Evolutionary conservation across 352 stramenopile genomes (phyloP).

Genomic region (Globisporangium paroecandrum): DNA sequence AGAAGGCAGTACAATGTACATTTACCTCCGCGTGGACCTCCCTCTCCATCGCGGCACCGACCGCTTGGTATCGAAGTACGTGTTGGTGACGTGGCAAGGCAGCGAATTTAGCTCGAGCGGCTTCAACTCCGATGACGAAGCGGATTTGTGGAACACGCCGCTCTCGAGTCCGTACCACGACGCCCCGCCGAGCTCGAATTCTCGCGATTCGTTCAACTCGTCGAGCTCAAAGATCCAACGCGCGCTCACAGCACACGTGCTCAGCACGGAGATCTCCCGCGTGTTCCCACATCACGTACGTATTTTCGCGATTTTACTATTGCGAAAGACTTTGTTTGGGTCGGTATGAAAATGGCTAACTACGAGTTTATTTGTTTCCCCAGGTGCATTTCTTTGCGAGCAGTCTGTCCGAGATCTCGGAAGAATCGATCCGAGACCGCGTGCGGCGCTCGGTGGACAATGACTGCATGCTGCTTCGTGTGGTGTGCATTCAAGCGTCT

Average conservation of each 20-base stretch:
- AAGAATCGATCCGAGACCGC: slow-evolving; percentile 82
- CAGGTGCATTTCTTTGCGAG: slow-evolving; percentile 87
- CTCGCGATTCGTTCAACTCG: slow-evolving; percentile 38
- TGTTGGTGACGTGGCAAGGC: slow-evolving; percentile 83
- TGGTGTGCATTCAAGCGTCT: slow-evolving; percentile 83
- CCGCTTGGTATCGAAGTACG: slow-evolving; percentile 84
- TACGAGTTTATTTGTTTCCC: not conserved
- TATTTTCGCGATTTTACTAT: not conserved
- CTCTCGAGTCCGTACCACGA: slow-evolving; percentile 33
- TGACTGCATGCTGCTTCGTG: slow-evolving; percentile 84
- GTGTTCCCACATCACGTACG: slow-evolving; percentile 86
- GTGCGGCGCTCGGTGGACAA: slow-evolving; percentile 82
- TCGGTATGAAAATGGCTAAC: not conserved
- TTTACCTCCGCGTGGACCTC: slow-evolving; percentile 87
- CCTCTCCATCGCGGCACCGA: slow-evolving; percentile 78
- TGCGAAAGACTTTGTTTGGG: not conserved
- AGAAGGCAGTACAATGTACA: slow-evolving; percentile 84
- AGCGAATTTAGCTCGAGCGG: slow-evolving; percentile 41
- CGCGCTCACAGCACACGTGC: slow-evolving; percentile 72
- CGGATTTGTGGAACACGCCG: slow-evolving; percentile 41
- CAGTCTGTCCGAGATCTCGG: slow-evolving; percentile 68
- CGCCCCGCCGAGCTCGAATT: slow-evolving; percentile 20
- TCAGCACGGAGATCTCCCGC: slow-evolving; percentile 82
- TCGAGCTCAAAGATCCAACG: slow-evolving; percentile 78
- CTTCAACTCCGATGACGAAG: slow-evolving; percentile 74